These are phyloP conservation scores for Euryodendron excelsum DNA, from an alignment of 148 eudicot species.

Conservation along the genomic window DNA sequence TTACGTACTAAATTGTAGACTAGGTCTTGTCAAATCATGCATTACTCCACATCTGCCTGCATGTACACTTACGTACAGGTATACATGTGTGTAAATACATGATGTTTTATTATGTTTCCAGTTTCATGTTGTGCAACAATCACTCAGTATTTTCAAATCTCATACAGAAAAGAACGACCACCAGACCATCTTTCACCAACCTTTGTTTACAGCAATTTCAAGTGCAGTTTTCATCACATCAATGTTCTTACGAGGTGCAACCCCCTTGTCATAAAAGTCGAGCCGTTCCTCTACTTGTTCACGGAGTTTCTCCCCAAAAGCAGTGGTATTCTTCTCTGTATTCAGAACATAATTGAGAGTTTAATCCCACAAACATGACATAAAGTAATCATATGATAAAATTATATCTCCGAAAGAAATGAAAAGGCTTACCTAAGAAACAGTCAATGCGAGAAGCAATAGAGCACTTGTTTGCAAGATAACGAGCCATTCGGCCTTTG, in stretches of 20 bases:
- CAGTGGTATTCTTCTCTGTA: conserved; percentile 68
- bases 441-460: conserved; percentile 96
- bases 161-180: too few relatives aligned
- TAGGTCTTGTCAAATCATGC: background rate
- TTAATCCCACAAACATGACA: conserved; percentile 2
- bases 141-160: background rate
- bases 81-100: background rate
- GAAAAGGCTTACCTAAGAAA: conserved; percentile 59
- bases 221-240: conserved; percentile 93
- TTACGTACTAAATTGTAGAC: background rate
- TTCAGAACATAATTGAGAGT: conserved; percentile 1
- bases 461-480: conserved; percentile 98
- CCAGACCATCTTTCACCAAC: conserved; percentile 23
- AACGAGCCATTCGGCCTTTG: conserved; percentile 99
- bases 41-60: background rate
- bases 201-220: conserved; percentile 45
- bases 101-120: background rate
- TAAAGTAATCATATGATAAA: background rate
- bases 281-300: conserved; percentile 96
- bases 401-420: background rate
- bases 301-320: conserved; percentile 88
- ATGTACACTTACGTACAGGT: too few relatives aligned
- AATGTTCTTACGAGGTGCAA: conserved; percentile 92
- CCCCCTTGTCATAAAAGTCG: conserved; percentile 97
- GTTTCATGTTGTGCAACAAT: background rate